These are phyloP conservation scores for Pichia sp. DNA, from an alignment of 1,139 yeast species.

Conservation along the genomic window DNA sequence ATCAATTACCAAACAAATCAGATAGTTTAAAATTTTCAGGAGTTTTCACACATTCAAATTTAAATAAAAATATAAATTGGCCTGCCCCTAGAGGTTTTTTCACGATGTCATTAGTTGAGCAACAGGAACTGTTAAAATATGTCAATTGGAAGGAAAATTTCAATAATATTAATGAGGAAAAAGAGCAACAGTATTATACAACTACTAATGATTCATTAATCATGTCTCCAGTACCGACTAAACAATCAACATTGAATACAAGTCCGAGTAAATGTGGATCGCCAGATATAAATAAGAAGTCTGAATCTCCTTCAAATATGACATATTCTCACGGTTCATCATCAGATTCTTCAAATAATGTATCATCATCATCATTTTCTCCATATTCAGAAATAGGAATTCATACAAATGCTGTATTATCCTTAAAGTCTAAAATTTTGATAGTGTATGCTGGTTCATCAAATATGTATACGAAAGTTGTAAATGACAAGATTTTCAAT, in stretches of 20 bases:
- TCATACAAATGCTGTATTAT: conserved; percentile 9
- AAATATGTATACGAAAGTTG: conserved; percentile 19
- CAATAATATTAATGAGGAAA: not conserved
- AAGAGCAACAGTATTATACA: not conserved
- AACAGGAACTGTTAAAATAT: conserved; percentile 3
- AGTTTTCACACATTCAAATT: conserved; percentile 20
- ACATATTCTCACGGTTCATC: conserved; percentile 4
- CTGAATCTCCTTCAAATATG: conserved; percentile 2
- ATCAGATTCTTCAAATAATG: not conserved
- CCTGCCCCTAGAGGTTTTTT: conserved; percentile 29
- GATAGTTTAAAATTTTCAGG: conserved; percentile 19
- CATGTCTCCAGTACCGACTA: not conserved
- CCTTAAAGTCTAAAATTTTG: conserved; percentile 22
- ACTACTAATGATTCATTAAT: not conserved
- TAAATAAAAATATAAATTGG: conserved; percentile 20
- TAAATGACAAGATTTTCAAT: conserved; percentile 13
- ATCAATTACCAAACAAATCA: conserved; percentile 4
- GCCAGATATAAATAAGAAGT: not conserved
- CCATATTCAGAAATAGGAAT: conserved; percentile 5
- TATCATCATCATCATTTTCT: conserved; percentile 13
- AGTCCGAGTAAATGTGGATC: not conserved
- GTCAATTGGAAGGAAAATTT: conserved; percentile 2
- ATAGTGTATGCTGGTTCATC: conserved; percentile 43
- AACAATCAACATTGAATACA: not conserved
- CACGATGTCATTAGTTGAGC: conserved; percentile 16